Percentiles rank a stretch among this genome's conserved stretches.
phyloP scores from a whole-genome alignment of 2,329 filamentous ascomycete genomes.

The Akanthomyces dipterigenus region DNA sequence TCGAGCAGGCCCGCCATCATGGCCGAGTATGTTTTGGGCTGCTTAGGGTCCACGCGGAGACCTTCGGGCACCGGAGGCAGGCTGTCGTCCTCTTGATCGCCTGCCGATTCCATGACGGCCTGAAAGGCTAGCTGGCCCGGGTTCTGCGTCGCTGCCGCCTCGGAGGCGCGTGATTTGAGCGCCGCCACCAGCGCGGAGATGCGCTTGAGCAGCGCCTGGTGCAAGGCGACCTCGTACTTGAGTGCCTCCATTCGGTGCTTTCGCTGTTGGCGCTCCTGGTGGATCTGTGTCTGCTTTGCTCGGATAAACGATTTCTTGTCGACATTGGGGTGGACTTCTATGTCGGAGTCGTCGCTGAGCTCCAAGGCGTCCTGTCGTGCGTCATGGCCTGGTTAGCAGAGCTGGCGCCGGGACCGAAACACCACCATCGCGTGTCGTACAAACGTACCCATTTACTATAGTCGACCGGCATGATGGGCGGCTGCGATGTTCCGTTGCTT shows the following conservation, averaged over 20 bases:
- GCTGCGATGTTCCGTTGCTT: constrained; percentile 15
- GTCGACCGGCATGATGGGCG: constrained; percentile 41
- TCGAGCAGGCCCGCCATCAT: constrained; percentile 98
- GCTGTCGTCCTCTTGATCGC: constrained; percentile 64
- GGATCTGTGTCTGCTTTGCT: constrained; percentile 95
- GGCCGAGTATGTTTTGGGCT: constrained; percentile 79
- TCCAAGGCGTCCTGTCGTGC: constrained; percentile 72
- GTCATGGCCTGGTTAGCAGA: constrained; percentile 12
- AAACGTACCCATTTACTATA: constrained; percentile 62
- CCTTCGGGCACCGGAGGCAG: constrained; percentile 71
- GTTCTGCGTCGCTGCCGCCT: constrained; percentile 52
- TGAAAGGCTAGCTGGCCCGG: constrained; percentile 83
- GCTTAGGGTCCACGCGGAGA: constrained; percentile 67
- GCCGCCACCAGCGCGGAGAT: constrained; percentile 72
- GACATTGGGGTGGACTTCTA: constrained; percentile 98
- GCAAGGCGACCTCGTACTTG: constrained; percentile 88
- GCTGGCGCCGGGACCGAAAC: not conserved
- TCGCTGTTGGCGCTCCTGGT: constrained; percentile 79
- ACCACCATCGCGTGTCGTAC: not conserved
- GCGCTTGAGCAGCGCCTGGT: constrained; percentile 79
- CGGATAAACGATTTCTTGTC: constrained; percentile 98
- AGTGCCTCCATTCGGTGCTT: constrained; percentile 84
- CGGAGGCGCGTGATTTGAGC: constrained; percentile 65
- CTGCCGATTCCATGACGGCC: constrained; percentile 75
- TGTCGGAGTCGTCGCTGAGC: constrained; percentile 95